A percentile compares a stretch with the other conserved stretches of the same genome.
Conservation (phyloP, 768 basidiomycete species). For the Glaciozyma martinii region DNA sequence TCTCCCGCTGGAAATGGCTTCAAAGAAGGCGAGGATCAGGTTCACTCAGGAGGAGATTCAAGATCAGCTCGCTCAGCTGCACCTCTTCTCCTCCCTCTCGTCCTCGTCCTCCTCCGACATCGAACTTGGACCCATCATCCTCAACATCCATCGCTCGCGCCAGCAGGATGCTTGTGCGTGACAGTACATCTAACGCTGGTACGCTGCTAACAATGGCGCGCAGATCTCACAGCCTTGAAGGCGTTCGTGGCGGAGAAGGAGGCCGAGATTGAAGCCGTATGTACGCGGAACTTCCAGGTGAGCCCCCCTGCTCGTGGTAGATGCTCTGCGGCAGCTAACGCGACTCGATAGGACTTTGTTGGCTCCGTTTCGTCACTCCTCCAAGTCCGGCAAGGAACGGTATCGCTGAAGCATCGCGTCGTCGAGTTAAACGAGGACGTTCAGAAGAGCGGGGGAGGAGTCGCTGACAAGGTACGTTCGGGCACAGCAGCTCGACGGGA, state of each 20-base stretch:
- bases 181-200: slow-evolving; percentile 33
- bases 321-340: neutral
- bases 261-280: slow-evolving; percentile 89
- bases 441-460: slow-evolving; percentile 70
- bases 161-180: slow-evolving; percentile 57
- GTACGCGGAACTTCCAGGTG: slow-evolving; percentile 79
- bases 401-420: slow-evolving; percentile 83
- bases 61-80: slow-evolving; percentile 60
- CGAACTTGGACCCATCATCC: slow-evolving; percentile 25
- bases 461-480: slow-evolving; percentile 65
- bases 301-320: neutral
- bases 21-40: slow-evolving; percentile 27
- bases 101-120: neutral
- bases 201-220: too few species aligned
- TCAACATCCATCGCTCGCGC: slow-evolving; percentile 28
- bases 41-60: slow-evolving; percentile 79
- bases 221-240: slow-evolving; percentile 62
- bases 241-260: slow-evolving; percentile 90
- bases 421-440: slow-evolving; percentile 79
- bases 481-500: too few species aligned
- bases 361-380: slow-evolving; percentile 93
- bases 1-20: neutral
- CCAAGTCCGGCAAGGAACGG: slow-evolving; percentile 91
- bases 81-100: slow-evolving; percentile 18
- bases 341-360: slow-evolving; percentile 65